Percentiles rank a stretch among this genome's conserved stretches.
Evolutionary conservation across 495 filamentous ascomycete species (phyloP).

Genomic region (Podospora pseudoanserina): DNA sequence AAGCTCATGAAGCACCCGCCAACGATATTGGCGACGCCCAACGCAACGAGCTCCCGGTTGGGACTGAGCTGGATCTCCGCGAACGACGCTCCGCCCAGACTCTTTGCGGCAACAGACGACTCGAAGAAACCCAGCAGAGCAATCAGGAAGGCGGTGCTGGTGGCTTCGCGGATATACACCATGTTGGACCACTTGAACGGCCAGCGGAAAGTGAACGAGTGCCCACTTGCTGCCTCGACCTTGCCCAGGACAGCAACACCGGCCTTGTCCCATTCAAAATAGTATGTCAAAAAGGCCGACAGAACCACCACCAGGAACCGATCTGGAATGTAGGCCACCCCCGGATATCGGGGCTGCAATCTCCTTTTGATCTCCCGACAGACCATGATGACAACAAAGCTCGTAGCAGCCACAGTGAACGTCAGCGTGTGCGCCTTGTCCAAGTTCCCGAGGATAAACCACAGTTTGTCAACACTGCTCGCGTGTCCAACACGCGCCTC

Average conservation of each 20-base stretch:
- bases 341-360: conserved; percentile 76
- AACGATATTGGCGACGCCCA: conserved; percentile 84
- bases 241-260: conserved; percentile 83
- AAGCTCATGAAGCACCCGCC: conserved; percentile 89
- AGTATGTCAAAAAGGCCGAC: conserved; percentile 74
- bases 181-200: conserved; percentile 74
- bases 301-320: conserved; percentile 87
- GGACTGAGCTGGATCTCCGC: conserved; percentile 77
- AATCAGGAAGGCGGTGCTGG: conserved; percentile 91
- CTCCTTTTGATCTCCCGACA: conserved; percentile 74
- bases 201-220: conserved; percentile 75
- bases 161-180: conserved; percentile 76
- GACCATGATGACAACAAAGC: conserved; percentile 86
- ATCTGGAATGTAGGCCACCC: conserved; percentile 87
- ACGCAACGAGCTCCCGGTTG: conserved; percentile 90
- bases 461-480: conserved; percentile 77
- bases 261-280: conserved; percentile 72
- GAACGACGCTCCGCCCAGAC: conserved; percentile 63
- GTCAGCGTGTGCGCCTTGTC: conserved; percentile 68
- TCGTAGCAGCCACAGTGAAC: conserved; percentile 65
- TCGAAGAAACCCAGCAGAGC: conserved; percentile 97
- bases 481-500: conserved; percentile 63
- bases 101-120: conserved; percentile 95
- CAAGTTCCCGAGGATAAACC: conserved; percentile 69
- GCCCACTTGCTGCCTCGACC: conserved; percentile 63